These are phyloP conservation scores for Penicillium fimorum DNA, from an alignment of 495 filamentous ascomycete genomes.

Conservation along the genomic window DNA sequence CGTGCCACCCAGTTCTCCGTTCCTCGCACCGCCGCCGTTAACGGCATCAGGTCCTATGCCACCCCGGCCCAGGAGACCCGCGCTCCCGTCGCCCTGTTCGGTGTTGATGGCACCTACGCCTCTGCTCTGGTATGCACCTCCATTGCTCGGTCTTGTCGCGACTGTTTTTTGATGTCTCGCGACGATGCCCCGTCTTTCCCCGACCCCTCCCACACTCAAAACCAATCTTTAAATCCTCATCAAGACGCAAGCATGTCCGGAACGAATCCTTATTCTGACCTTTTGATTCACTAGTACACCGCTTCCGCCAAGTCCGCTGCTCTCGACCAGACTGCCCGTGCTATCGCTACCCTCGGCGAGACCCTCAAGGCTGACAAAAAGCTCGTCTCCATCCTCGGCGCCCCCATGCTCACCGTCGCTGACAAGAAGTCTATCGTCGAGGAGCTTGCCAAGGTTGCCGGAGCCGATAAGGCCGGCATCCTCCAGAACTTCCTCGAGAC, in stretches of 20 bases:
- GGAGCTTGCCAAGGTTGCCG: constrained; percentile 79
- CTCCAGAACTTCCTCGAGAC: constrained; percentile 91
- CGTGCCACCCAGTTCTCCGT: constrained; percentile 50
- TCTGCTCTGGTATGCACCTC: constrained; percentile 77
- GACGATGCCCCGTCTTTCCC: constrained; percentile 15
- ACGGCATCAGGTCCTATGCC: constrained; percentile 69
- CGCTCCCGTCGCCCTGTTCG: constrained; percentile 87
- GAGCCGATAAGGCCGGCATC: constrained; percentile 69
- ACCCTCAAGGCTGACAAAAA: constrained; percentile 78
- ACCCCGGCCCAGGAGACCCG: constrained; percentile 67
- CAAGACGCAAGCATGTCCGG: neutral
- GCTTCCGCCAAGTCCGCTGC: constrained; percentile 81
- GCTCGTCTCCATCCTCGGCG: constrained; percentile 68
- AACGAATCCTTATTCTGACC: constrained; percentile 2
- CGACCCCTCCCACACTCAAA: constrained; percentile 17
- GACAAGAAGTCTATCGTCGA: constrained; percentile 83
- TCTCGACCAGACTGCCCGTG: constrained; percentile 78
- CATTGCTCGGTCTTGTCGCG: constrained; percentile 2
- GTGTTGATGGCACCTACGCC: constrained; percentile 96
- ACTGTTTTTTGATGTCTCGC: constrained; percentile 28
- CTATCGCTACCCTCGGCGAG: constrained; percentile 65
- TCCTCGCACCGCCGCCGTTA: constrained; percentile 45
- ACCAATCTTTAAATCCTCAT: constrained; percentile 12
- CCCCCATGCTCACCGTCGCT: constrained; percentile 70
- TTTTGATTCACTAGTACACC: constrained; percentile 67